Conservation (phyloP, 139 green algal genomes). For the Chlamydomonas asymmetrica region DNA sequence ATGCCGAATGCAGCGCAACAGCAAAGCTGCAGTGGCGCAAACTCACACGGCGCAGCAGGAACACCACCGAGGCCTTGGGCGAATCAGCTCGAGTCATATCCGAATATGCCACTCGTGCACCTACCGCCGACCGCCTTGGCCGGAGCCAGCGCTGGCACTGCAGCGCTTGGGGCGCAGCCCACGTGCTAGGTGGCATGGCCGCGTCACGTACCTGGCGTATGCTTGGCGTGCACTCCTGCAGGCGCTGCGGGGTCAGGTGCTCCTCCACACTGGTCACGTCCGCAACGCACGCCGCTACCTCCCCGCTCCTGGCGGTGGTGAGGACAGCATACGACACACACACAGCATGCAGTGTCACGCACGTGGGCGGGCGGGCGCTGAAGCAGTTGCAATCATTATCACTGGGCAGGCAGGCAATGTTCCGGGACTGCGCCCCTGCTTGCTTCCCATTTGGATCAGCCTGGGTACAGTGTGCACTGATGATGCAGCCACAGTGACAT, state of each 20-base stretch:
- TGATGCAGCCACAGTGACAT: constrained; percentile 47
- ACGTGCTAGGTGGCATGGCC: neutral
- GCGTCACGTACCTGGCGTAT: constrained; percentile 15
- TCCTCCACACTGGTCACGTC: constrained; percentile 56
- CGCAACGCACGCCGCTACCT: constrained; percentile 68
- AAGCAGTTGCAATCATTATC: no score
- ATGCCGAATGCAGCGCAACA: no score
- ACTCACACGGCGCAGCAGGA: no score
- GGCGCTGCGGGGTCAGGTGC: constrained; percentile 33
- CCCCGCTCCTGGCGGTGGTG: constrained; percentile 31
- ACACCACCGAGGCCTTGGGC: no score
- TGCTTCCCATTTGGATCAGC: neutral
- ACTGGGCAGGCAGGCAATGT: no score
- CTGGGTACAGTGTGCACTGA: constrained; percentile 25
- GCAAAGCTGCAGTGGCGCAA: no score
- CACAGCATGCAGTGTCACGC: constrained; percentile 11
- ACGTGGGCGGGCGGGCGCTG: no score
- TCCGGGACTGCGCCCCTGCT: neutral
- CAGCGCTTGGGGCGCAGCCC: neutral
- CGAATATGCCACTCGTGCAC: no score
- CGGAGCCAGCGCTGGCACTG: no score
- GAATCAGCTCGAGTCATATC: no score
- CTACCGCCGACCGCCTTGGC: no score
- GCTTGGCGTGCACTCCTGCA: constrained; percentile 10
- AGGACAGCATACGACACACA: neutral